Conservation (phyloP, 1,284 basidiomycete species). For the Pseudozyma sp. region DNA sequence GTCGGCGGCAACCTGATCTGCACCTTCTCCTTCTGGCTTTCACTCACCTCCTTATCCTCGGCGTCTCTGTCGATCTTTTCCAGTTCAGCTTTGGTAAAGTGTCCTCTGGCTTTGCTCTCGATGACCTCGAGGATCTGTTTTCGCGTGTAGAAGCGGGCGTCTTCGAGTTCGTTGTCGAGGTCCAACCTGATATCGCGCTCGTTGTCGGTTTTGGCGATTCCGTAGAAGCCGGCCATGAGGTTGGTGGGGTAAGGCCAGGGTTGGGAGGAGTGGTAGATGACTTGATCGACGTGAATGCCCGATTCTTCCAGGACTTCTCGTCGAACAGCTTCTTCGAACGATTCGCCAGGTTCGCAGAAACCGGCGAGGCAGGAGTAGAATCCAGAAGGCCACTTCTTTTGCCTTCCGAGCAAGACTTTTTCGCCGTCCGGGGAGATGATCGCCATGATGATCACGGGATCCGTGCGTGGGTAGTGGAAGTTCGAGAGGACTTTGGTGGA, state of each 20-base stretch:
- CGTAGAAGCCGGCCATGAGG: conserved; percentile 81
- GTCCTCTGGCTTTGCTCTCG: conserved; percentile 70
- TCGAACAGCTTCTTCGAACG: conserved; percentile 91
- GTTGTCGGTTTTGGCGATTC: conserved; percentile 35
- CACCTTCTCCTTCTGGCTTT: conserved; percentile 49
- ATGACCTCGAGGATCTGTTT: conserved; percentile 78
- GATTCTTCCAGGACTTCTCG: conserved; percentile 96
- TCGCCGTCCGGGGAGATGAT: conserved; percentile 80
- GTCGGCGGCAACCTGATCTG: conserved; percentile 51
- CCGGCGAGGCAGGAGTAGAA: conserved; percentile 66
- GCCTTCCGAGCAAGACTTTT: conserved; percentile 86
- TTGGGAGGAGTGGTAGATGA: conserved; percentile 86
- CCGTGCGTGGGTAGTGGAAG: conserved; percentile 63
- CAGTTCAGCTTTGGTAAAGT: conserved; percentile 75
- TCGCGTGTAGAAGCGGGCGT: conserved; percentile 88
- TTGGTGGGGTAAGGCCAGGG: conserved; percentile 83
- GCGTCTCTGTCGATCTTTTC: conserved; percentile 73
- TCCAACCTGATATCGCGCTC: conserved; percentile 80
- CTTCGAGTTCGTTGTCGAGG: conserved; percentile 95
- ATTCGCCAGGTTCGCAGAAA: conserved; percentile 69
- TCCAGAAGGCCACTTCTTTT: conserved; percentile 74
- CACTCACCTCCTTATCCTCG: neutral
- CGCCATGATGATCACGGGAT: conserved; percentile 87
- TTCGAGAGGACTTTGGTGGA: conserved; percentile 53
- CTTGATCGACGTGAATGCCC: conserved; percentile 84